Conservation (phyloP, 192 early-diverging fungal genomes). For the Thoreauomyces humboldtii region DNA sequence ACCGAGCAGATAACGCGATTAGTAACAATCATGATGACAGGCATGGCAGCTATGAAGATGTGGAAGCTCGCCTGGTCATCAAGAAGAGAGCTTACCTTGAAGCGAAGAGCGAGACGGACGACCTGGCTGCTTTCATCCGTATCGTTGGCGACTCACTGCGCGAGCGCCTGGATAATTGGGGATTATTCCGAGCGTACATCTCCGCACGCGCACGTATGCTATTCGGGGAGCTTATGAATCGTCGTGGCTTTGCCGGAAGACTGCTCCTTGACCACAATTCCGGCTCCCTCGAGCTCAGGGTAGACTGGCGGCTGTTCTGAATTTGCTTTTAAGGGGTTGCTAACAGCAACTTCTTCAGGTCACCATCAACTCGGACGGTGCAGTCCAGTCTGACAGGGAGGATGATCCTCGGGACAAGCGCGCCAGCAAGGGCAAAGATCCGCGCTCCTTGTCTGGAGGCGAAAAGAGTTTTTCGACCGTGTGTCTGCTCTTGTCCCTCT, state of each 20-base stretch:
- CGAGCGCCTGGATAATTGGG: slow-evolving; percentile 61
- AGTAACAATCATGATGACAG: too few relatives aligned
- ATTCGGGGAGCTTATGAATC: slow-evolving; percentile 71
- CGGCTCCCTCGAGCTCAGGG: slow-evolving; percentile 7
- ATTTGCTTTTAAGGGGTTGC: too few relatives aligned
- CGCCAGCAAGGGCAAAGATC: slow-evolving; percentile 69
- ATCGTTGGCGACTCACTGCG: slow-evolving; percentile 55
- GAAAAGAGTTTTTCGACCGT: slow-evolving; percentile 97
- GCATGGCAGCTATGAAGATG: slow-evolving; percentile 21
- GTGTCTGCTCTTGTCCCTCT: slow-evolving; percentile 87
- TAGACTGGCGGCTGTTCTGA: not conserved
- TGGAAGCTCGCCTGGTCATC: slow-evolving; percentile 1
- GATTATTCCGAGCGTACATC: slow-evolving; percentile 71
- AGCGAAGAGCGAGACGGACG: slow-evolving; percentile 25
- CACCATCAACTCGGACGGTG: slow-evolving; percentile 1
- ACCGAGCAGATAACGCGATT: too few relatives aligned
- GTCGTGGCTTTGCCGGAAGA: slow-evolving; percentile 80
- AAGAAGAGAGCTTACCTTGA: slow-evolving; percentile 18
- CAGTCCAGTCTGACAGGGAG: not conserved
- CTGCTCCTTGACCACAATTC: slow-evolving; percentile 73
- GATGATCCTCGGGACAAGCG: slow-evolving; percentile 2
- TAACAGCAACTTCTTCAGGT: slow-evolving; percentile 13
- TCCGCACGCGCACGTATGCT: slow-evolving; percentile 66
- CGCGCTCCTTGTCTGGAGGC: slow-evolving; percentile 90
- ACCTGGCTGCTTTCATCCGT: slow-evolving; percentile 3